Conservation (phyloP, 768 basidiomycete genomes). For the Leucosporidium scottii region DNA sequence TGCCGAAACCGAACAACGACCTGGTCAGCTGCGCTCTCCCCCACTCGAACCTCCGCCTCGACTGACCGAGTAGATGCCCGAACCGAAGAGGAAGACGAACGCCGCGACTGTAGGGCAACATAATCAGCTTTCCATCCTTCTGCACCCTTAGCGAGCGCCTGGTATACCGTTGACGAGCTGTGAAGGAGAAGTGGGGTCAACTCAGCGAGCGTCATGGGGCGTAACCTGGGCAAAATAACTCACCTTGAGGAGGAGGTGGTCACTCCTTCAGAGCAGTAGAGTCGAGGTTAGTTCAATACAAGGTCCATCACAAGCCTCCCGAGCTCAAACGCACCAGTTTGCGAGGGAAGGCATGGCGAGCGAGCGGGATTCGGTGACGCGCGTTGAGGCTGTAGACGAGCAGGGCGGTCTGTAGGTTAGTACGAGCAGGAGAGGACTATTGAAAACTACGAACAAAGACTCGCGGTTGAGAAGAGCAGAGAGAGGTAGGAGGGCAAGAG, state of each 20-base stretch:
- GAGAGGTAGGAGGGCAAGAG: too few relatives aligned
- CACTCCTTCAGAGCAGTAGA: conserved; percentile 14
- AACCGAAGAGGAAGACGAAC: conserved; percentile 1
- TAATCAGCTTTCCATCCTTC: neutral
- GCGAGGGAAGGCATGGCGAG: too few relatives aligned
- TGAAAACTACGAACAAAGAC: too few relatives aligned
- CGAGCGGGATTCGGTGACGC: too few relatives aligned
- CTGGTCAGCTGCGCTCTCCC: neutral
- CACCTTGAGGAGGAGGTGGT: conserved; percentile 31
- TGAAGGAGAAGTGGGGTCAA: neutral
- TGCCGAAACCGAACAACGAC: neutral
- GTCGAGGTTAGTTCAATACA: too few relatives aligned
- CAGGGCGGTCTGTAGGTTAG: too few relatives aligned
- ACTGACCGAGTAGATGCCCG: neutral
- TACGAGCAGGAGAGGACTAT: too few relatives aligned
- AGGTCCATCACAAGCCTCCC: too few relatives aligned
- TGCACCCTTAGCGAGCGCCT: neutral
- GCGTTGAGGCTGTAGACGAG: too few relatives aligned
- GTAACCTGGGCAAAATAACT: neutral
- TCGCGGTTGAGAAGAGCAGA: too few relatives aligned
- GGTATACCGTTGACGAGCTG: conserved; percentile 15
- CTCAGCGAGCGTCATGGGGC: neutral
- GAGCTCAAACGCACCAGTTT: too few relatives aligned
- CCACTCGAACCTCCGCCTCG: neutral
- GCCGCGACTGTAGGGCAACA: neutral